Percentiles rank a stretch among this genome's conserved stretches.
These are phyloP conservation scores for Penicillium sp. DNA, from an alignment of 2,329 filamentous ascomycete genomes.

Conservation along the genomic window DNA sequence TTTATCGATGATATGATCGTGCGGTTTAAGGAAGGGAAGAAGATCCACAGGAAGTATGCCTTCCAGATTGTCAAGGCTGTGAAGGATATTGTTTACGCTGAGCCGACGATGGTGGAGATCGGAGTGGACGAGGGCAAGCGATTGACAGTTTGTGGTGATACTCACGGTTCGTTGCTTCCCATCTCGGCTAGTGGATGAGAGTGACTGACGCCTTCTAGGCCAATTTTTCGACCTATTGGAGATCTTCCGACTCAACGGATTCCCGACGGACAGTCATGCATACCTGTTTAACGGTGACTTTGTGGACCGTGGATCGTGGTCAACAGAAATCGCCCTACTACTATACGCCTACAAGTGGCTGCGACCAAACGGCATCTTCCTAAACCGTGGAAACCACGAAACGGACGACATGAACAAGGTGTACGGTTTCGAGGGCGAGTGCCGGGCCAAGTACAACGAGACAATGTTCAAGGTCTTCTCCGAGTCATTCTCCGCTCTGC, in stretches of 20 bases:
- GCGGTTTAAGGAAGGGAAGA: conserved; percentile 94
- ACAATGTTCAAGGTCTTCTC: conserved; percentile 96
- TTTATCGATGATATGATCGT: conserved; percentile 98
- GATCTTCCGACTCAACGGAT: conserved; percentile 89
- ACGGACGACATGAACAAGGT: conserved; percentile 99
- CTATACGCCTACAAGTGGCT: conserved; percentile 98
- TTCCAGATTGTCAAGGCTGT: conserved; percentile 94
- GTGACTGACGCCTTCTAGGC: conserved; percentile 54
- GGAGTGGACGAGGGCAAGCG: conserved; percentile 76
- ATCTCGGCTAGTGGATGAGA: neutral
- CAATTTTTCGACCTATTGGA: conserved; percentile 98
- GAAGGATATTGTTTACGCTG: conserved; percentile 86
- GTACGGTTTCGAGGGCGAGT: conserved; percentile 98
- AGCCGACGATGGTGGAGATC: conserved; percentile 96
- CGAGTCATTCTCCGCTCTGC: conserved; percentile 93
- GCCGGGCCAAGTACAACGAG: conserved; percentile 97
- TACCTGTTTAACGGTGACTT: conserved; percentile 99
- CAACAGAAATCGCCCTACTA: conserved; percentile 90
- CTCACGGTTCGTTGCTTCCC: conserved; percentile 68
- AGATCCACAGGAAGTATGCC: conserved; percentile 93
- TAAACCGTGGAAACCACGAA: conserved; percentile 98
- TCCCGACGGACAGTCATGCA: conserved; percentile 81
- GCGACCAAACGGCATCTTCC: conserved; percentile 83
- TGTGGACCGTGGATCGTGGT: conserved; percentile 97
- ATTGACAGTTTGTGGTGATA: conserved; percentile 95